Percentiles rank a stretch among this genome's conserved stretches.
These are phyloP conservation scores for Spatholobus suberectus DNA, from an alignment of 306 rosid genomes.

Conservation along the genomic window DNA sequence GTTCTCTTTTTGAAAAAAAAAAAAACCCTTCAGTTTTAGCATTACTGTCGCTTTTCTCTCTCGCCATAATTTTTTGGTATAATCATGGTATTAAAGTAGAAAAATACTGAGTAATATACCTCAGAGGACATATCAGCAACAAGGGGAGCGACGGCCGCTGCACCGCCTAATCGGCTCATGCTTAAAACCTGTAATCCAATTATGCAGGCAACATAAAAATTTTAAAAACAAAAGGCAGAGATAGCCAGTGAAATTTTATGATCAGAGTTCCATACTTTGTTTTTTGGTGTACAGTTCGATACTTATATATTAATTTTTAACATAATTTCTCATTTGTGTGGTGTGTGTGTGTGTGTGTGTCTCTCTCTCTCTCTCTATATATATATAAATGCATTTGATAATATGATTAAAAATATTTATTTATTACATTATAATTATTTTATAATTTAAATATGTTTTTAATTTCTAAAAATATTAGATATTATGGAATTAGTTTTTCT, in stretches of 20 bases:
- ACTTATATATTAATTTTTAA: no score
- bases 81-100: neutral
- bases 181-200: conserved; percentile 77
- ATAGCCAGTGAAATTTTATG: neutral
- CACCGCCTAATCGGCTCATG: conserved; percentile 99
- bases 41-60: neutral
- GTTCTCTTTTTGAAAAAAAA: no score
- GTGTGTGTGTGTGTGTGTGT: no score
- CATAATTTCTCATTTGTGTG: no score
- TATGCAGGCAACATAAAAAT: neutral
- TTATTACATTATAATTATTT: no score
- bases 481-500: no score
- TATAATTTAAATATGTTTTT: no score
- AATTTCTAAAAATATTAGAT: no score
- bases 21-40: neutral
- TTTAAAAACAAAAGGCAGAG: neutral
- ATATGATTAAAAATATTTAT: no score
- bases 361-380: no score
- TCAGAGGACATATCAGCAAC: conserved; percentile 82
- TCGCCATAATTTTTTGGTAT: neutral
- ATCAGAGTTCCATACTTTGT: neutral
- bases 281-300: no score
- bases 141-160: conserved; percentile 88
- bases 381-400: no score
- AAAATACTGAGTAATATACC: conserved; percentile 45